Percentiles rank a stretch among this genome's conserved stretches.
These are phyloP conservation scores for Phytophthora melonis DNA, from an alignment of 352 stramenopile species.

Conservation along the genomic window DNA sequence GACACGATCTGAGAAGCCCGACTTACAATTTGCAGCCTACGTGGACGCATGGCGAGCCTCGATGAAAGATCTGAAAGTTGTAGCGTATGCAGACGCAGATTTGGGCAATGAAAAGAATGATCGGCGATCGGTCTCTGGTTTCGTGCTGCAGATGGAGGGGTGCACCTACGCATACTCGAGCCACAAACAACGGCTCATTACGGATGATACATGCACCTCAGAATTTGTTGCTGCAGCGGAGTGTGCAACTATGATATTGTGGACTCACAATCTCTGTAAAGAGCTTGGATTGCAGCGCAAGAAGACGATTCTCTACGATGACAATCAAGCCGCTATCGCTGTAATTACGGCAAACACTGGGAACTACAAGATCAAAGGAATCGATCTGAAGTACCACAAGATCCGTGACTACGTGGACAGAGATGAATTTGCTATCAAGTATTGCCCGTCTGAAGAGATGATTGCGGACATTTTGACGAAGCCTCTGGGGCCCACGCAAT, in stretches of 20 bases:
- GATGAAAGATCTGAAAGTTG: not conserved
- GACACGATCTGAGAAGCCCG: not conserved
- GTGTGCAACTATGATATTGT: not conserved
- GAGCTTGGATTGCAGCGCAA: not conserved
- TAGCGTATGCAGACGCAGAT: not conserved
- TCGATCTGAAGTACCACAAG: slow-evolving; percentile 9
- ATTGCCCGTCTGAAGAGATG: slow-evolving; percentile 11
- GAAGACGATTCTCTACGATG: not conserved
- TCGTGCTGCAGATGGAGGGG: not conserved
- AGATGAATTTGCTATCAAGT: slow-evolving; percentile 9
- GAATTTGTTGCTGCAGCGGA: not conserved
- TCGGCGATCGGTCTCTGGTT: not conserved
- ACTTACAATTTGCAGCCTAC: not conserved
- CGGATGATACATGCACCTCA: not conserved
- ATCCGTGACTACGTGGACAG: not conserved
- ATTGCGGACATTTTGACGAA: not conserved
- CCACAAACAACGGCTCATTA: not conserved
- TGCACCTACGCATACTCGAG: not conserved
- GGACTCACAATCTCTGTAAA: not conserved
- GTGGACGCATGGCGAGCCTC: not conserved
- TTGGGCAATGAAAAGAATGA: not conserved
- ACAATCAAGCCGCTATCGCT: not conserved
- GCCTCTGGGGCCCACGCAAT: too few species aligned
- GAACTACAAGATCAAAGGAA: not conserved
- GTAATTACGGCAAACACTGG: not conserved